Conservation (phyloP, 495 filamentous ascomycete species). For the Daldinia decipiens region DNA sequence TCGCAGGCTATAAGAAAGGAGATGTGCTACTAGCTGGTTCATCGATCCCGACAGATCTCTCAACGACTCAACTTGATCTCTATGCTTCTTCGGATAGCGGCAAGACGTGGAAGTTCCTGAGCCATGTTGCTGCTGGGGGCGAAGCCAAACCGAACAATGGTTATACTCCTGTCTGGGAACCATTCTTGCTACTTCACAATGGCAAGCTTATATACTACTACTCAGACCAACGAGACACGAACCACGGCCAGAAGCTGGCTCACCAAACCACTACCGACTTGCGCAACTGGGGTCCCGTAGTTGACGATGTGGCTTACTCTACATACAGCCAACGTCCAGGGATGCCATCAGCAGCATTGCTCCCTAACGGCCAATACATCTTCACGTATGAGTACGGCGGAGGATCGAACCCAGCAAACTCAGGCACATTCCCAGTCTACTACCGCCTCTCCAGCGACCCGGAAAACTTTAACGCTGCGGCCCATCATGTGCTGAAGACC, state of each 20-base stretch:
- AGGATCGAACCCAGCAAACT: constrained; percentile 48
- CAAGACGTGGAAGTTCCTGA: constrained; percentile 72
- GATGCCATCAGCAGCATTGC: constrained; percentile 69
- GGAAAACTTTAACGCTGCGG: constrained; percentile 59
- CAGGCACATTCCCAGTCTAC: constrained; percentile 65
- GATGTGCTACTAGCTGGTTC: constrained; percentile 72
- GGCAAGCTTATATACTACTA: constrained; percentile 71
- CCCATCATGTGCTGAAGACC: constrained; percentile 54
- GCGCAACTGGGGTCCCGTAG: constrained; percentile 64
- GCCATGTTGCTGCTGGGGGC: constrained; percentile 71
- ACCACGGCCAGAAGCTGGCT: constrained; percentile 72
- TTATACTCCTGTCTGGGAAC: constrained; percentile 75
- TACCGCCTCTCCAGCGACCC: constrained; percentile 61
- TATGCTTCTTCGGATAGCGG: constrained; percentile 70
- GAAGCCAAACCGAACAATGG: constrained; percentile 69
- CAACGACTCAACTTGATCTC: constrained; percentile 71
- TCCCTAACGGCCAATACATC: constrained; percentile 70
- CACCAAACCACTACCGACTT: constrained; percentile 69
- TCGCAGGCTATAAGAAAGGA: constrained; percentile 67
- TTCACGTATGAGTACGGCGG: constrained; percentile 72
- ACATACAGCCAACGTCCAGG: constrained; percentile 72
- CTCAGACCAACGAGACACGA: constrained; percentile 73
- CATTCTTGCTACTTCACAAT: constrained; percentile 67
- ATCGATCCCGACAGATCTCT: constrained; percentile 70
- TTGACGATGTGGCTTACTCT: constrained; percentile 69